Conservation (phyloP, 768 basidiomycete genomes). For the Xerocomellus intermedius region DNA sequence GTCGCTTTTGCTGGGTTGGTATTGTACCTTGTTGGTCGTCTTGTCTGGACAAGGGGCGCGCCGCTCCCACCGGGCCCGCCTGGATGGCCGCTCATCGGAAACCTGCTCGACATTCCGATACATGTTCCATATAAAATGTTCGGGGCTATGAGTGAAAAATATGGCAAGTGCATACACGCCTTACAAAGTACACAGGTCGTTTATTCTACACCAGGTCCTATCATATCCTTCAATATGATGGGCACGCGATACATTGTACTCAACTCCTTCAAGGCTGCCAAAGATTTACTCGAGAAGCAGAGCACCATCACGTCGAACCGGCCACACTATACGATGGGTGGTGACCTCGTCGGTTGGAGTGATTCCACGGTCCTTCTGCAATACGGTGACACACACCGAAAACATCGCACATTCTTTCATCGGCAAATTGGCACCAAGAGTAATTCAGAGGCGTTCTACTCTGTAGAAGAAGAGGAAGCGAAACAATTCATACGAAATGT, state of each 20-base stretch:
- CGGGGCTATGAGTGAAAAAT: slow-evolving; percentile 17
- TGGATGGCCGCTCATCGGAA: slow-evolving; percentile 45
- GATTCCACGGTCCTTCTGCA: no score
- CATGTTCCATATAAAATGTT: slow-evolving; percentile 51
- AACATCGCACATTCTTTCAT: no score
- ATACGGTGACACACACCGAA: no score
- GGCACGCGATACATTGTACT: no score
- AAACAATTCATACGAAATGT: background rate
- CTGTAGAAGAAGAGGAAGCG: no score
- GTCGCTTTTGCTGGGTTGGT: background rate
- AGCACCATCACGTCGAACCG: slow-evolving; percentile 4
- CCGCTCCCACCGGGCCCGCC: slow-evolving; percentile 11
- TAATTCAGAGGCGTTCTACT: no score
- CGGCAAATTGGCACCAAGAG: no score
- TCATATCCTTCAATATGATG: no score
- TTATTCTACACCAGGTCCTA: no score
- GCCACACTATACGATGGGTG: background rate
- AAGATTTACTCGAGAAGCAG: slow-evolving; percentile 12
- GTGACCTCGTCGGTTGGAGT: no score
- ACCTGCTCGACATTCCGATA: slow-evolving; percentile 52
- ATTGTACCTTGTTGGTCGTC: background rate
- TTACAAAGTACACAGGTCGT: background rate
- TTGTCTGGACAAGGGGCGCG: background rate
- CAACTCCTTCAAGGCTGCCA: slow-evolving; percentile 23
- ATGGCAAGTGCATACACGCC: no score